A percentile compares a stretch with the other conserved stretches of the same genome.
These are phyloP conservation scores for Acacia melanoxylon DNA, from an alignment of 306 rosid genomes.

Conservation along the genomic window DNA sequence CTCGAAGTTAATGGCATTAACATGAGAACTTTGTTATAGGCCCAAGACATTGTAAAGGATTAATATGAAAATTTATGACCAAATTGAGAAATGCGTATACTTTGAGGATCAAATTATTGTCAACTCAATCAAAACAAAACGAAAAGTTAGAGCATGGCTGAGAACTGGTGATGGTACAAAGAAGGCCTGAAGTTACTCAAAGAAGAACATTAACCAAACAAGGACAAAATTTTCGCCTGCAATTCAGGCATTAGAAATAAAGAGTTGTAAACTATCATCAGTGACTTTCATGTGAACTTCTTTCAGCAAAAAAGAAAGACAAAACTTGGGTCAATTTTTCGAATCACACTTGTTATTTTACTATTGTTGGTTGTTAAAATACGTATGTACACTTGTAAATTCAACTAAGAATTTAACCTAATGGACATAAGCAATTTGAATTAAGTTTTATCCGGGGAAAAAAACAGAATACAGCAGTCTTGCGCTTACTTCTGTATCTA, in stretches of 20 bases:
- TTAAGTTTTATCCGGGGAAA: no score
- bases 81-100: background rate
- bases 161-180: background rate
- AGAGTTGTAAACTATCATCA: background rate
- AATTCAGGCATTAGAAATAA: background rate
- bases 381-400: no score
- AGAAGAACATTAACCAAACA: background rate
- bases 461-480: background rate
- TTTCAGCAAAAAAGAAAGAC: background rate
- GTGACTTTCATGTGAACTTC: background rate
- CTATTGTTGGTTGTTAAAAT: no score
- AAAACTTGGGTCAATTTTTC: no score
- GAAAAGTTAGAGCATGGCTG: background rate
- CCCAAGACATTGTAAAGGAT: background rate
- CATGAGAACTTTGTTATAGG: background rate
- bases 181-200: background rate
- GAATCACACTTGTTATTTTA: no score
- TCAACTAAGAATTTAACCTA: no score
- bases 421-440: no score
- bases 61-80: background rate
- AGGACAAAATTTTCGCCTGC: background rate
- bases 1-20: background rate
- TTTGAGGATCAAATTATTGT: background rate
- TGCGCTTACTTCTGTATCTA: constrained; percentile 83
- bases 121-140: background rate